Base-by-base conservation (phyloP, 2,329 filamentous ascomycete genomes). In the Paecilomyces niveus region DNA sequence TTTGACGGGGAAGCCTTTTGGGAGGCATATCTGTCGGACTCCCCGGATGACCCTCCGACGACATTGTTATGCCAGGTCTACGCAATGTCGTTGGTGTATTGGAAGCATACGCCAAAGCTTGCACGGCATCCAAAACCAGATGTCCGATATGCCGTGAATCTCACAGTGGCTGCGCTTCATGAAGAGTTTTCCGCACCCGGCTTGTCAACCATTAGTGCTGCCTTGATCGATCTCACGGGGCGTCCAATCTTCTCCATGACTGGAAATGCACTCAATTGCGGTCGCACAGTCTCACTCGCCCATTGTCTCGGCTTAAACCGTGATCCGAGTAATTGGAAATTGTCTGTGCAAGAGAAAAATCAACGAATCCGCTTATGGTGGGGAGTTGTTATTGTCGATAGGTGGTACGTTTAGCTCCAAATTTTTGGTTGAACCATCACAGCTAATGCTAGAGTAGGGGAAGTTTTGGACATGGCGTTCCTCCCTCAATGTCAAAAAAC, bases 121-220 rank as follows among this genome's bases (percentile, higher is more conserved):
- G 71, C 73, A 3, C 70, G 70, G 4, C 77, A 81, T 58, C 77
- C 79, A 3, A 76, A 80, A 54, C 84, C 84, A 0, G 84, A 87
- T 64, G 76, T 78, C 49, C 79, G 83, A 52, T 87, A 84, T 66
- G 80, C 84, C 8, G 85, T 85, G 78, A 87, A 87, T 59, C 77
- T 85, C 59, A 83, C 83, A 6, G 83, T 80, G 21, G 82, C 83
- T 56, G 83, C 84, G 1, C 74, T 85, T 2, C 83, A 85, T 61
- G 84, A 87, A 59, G 79, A 86, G 6, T 80, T 84, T 54, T 77
- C 83, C 1, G 81, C 81, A 0, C 84, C 84, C 0, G 82, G 84
- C 1, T 73, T 86, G 51, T 83, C 83, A 1, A 84, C 83, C 0
- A 78, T 87, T 24, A 77, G 81, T 22, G 80, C 83, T 1, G 79